phyloP scores from a whole-genome alignment of 2,329 filamentous ascomycete species.

The Phyllachora maydis region DNA sequence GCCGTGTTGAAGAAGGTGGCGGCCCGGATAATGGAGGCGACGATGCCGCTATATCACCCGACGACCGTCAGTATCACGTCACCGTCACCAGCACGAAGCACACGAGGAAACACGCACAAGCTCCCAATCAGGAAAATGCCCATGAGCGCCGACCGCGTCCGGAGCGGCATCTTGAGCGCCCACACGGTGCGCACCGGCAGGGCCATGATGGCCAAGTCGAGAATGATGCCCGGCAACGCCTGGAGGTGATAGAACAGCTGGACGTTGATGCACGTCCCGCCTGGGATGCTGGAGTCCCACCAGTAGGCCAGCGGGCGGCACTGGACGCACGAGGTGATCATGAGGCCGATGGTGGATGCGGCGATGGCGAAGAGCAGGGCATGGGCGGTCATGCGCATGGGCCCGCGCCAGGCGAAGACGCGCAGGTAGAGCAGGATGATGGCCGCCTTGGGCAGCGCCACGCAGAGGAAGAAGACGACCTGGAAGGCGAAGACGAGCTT shows the following conservation, averaged over 20 bases:
- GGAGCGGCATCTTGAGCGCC: slow-evolving; percentile 7
- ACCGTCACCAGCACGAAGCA: too few species aligned
- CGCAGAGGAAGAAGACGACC: slow-evolving; percentile 9
- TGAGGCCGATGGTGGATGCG: slow-evolving; percentile 7
- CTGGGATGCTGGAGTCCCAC: slow-evolving; percentile 5
- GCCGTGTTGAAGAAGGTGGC: slow-evolving; percentile 5
- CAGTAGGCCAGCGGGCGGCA: slow-evolving; percentile 6
- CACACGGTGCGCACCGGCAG: slow-evolving; percentile 9
- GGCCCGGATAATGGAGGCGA: slow-evolving; percentile 7
- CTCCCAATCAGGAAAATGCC: slow-evolving; percentile 9
- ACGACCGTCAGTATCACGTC: too few species aligned
- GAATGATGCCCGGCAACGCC: slow-evolving; percentile 7
- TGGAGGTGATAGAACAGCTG: slow-evolving; percentile 9
- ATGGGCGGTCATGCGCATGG: slow-evolving; percentile 5
- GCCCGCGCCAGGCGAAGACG: slow-evolving; percentile 9
- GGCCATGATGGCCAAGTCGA: slow-evolving; percentile 9
- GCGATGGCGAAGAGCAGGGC: slow-evolving; percentile 6
- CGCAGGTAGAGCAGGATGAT: slow-evolving; percentile 11
- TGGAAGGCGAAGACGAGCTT: slow-evolving; percentile 9
- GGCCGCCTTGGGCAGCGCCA: slow-evolving; percentile 10
- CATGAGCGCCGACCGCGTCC: slow-evolving; percentile 8
- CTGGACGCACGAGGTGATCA: slow-evolving; percentile 7
- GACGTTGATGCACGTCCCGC: slow-evolving; percentile 6
- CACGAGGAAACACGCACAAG: slow-evolving; percentile 9
- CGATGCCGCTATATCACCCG: slow-evolving; percentile 5